Evolutionary conservation across 1,284 basidiomycete species (phyloP).

Genomic region (Ustilago shanxiensis): DNA sequence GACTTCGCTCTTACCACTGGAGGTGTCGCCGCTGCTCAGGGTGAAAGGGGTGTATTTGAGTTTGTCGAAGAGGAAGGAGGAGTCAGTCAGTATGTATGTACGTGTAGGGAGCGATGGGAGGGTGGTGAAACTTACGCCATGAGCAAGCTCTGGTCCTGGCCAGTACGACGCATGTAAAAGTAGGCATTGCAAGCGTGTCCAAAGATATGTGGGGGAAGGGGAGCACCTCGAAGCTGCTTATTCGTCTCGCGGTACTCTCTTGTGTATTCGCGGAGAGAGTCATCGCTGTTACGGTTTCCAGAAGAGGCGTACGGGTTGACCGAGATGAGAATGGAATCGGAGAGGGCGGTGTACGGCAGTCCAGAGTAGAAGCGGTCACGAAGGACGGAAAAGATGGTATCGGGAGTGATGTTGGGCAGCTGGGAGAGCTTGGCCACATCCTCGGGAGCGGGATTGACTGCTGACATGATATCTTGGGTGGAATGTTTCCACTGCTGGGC

Average conservation of each 20-base stretch:
- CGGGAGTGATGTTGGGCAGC: slow-evolving; percentile 48
- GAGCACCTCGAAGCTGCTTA: slow-evolving; percentile 35
- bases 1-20: slow-evolving; percentile 92
- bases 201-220: slow-evolving; percentile 84
- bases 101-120: too few relatives aligned
- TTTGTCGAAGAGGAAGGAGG: slow-evolving; percentile 5
- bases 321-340: slow-evolving; percentile 64
- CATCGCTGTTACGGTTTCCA: slow-evolving; percentile 67
- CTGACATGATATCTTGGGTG: slow-evolving; percentile 26
- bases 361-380: slow-evolving; percentile 63
- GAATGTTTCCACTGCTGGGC: slow-evolving; percentile 16
- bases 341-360: slow-evolving; percentile 64
- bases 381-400: slow-evolving; percentile 59
- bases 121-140: slow-evolving; percentile 52
- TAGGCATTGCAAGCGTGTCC: slow-evolving; percentile 89
- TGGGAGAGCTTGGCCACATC: slow-evolving; percentile 54
- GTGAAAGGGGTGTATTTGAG: background rate
- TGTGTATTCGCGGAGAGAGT: slow-evolving; percentile 63
- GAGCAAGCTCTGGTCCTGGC: slow-evolving; percentile 87
- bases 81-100: background rate
- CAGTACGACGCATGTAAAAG: slow-evolving; percentile 94
- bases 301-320: slow-evolving; percentile 65
- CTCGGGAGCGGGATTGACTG: slow-evolving; percentile 34
- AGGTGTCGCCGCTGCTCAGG: slow-evolving; percentile 82
- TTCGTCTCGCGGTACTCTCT: slow-evolving; percentile 62